A percentile compares a stretch with the other conserved stretches of the same genome.
Conservation (phyloP, 2,329 filamentous ascomycete species). For the Scedosporium dehoogii region DNA sequence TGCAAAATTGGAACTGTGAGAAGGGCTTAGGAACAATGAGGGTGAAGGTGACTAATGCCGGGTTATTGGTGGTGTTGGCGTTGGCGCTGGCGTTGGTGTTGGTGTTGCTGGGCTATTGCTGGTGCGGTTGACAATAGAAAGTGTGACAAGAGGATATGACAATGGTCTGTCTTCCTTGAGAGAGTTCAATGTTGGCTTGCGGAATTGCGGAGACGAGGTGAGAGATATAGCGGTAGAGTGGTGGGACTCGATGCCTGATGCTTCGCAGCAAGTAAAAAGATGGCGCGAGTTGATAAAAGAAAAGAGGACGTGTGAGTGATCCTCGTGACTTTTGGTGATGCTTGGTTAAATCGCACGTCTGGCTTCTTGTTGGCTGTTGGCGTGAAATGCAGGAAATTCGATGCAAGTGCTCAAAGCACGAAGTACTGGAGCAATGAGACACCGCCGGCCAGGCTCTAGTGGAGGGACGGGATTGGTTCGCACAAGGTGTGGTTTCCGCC, state of each 20-base stretch:
- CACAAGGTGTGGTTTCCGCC: not conserved
- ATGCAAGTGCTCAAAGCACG: not conserved
- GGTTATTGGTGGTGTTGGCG: too few relatives aligned
- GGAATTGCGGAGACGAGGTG: too few relatives aligned
- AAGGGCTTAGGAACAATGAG: not conserved
- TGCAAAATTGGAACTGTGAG: not conserved
- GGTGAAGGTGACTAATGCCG: not conserved
- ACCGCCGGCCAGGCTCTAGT: not conserved
- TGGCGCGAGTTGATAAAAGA: not conserved
- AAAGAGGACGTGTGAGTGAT: not conserved
- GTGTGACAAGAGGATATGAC: too few relatives aligned
- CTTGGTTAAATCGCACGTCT: not conserved
- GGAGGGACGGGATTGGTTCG: not conserved
- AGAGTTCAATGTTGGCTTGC: too few relatives aligned
- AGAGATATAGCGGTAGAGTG: too few relatives aligned
- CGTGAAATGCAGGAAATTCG: not conserved
- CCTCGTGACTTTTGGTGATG: not conserved
- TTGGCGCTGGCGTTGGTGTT: too few relatives aligned
- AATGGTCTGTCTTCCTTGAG: too few relatives aligned
- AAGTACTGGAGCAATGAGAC: not conserved
- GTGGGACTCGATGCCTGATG: not conserved
- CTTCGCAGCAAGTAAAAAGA: not conserved
- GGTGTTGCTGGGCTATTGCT: too few relatives aligned
- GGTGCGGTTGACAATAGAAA: too few relatives aligned
- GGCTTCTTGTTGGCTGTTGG: not conserved